phyloP scores from a whole-genome alignment of 2,329 filamentous ascomycete species.

The Daldinia sp. region DNA sequence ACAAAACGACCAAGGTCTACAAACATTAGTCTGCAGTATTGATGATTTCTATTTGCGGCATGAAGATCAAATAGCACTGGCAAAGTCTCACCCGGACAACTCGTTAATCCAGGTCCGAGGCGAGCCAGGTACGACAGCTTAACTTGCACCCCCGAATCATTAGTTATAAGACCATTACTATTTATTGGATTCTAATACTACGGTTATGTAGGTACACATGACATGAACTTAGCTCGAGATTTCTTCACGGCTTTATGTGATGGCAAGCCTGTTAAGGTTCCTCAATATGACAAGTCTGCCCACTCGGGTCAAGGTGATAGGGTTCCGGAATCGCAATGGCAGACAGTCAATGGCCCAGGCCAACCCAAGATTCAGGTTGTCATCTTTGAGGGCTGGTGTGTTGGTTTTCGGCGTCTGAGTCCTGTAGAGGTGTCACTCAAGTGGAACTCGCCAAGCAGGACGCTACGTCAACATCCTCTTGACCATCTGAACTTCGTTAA shows the following conservation, averaged over 20 bases:
- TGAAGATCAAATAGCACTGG: slow-evolving; percentile 73
- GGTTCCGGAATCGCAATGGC: slow-evolving; percentile 71
- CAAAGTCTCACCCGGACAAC: slow-evolving; percentile 75
- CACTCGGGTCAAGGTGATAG: slow-evolving; percentile 83
- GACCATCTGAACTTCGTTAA: slow-evolving; percentile 66
- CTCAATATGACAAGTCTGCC: slow-evolving; percentile 86
- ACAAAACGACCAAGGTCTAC: slow-evolving; percentile 66
- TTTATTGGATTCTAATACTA: slow-evolving; percentile 29
- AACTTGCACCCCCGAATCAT: slow-evolving; percentile 9
- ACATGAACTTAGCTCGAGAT: slow-evolving; percentile 71
- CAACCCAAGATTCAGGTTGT: slow-evolving; percentile 70
- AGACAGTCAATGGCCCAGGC: slow-evolving; percentile 64
- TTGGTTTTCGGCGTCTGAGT: slow-evolving; percentile 79
- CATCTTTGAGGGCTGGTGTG: slow-evolving; percentile 91
- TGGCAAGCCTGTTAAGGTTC: slow-evolving; percentile 68
- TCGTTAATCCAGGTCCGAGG: slow-evolving; percentile 83
- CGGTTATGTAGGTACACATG: slow-evolving; percentile 69
- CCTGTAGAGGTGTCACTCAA: slow-evolving; percentile 64
- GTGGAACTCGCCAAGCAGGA: slow-evolving; percentile 64
- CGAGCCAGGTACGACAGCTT: slow-evolving; percentile 72
- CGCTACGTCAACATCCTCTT: slow-evolving; percentile 60
- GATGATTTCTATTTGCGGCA: slow-evolving; percentile 91
- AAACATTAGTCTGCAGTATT: slow-evolving; percentile 80
- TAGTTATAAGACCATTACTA: slow-evolving; percentile 6
- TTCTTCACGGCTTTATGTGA: slow-evolving; percentile 72